Conservation (phyloP, 495 filamentous ascomycete species). For the Barbatosphaeria neglecta region DNA sequence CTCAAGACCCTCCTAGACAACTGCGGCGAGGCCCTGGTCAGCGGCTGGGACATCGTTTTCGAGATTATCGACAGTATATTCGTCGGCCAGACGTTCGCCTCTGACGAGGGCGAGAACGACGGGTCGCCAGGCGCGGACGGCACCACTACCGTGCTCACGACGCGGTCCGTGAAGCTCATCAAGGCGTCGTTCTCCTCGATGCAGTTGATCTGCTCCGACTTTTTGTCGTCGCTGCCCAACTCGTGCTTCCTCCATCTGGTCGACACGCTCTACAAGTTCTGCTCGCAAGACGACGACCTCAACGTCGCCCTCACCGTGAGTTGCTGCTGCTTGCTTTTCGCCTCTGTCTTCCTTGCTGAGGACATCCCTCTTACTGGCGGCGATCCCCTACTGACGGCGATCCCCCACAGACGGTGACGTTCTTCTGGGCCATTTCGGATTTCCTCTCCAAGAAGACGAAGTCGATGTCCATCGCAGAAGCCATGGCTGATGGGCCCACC, state of each 20-base stretch:
- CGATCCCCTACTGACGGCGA: too few relatives aligned
- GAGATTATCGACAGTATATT: constrained; percentile 80
- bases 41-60: constrained; percentile 78
- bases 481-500: constrained; percentile 37
- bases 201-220: constrained; percentile 91
- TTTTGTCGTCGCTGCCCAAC: constrained; percentile 66
- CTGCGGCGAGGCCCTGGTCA: constrained; percentile 69
- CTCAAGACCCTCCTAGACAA: constrained; percentile 76
- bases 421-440: constrained; percentile 91
- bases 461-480: constrained; percentile 33
- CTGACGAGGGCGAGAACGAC: constrained; percentile 15
- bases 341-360: not conserved
- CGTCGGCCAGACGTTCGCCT: constrained; percentile 22
- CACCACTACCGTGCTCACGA: constrained; percentile 20
- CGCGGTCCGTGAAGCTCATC: constrained; percentile 61
- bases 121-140: not conserved
- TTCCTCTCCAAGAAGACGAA: constrained; percentile 49
- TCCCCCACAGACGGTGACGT: constrained; percentile 60
- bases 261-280: constrained; percentile 80
- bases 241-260: constrained; percentile 72
- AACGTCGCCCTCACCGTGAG: constrained; percentile 85
- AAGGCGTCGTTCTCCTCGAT: constrained; percentile 76
- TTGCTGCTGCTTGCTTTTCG: too few relatives aligned
- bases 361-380: constrained; percentile 14
- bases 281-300: constrained; percentile 75